These are phyloP conservation scores for Dendrothele bispora DNA, from an alignment of 768 basidiomycete genomes.

Conservation along the genomic window DNA sequence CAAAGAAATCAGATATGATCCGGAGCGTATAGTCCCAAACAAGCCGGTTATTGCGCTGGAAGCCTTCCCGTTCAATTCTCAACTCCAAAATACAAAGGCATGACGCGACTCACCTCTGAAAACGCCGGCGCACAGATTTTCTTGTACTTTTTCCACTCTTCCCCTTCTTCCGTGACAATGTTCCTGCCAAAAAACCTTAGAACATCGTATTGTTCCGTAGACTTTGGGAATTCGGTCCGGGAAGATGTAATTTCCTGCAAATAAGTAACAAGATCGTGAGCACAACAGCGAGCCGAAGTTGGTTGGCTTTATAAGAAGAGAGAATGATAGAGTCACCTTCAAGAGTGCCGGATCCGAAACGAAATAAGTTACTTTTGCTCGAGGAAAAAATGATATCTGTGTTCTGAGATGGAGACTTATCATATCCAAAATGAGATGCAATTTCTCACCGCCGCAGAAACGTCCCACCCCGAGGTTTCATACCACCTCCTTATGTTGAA, in stretches of 20 bases:
- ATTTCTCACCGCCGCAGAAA: too few species aligned
- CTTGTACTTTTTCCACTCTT: constrained; percentile 65
- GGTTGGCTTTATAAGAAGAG: not conserved
- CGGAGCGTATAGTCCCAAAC: constrained; percentile 47
- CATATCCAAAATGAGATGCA: too few species aligned
- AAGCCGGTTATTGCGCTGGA: constrained; percentile 48
- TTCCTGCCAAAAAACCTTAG: constrained; percentile 58
- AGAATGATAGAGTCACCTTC: constrained; percentile 10
- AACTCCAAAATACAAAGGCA: not conserved
- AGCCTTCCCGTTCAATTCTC: not conserved
- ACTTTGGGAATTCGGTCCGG: constrained; percentile 58
- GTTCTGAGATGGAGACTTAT: too few species aligned
- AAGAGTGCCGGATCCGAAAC: constrained; percentile 6
- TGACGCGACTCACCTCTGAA: constrained; percentile 45
- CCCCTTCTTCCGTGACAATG: constrained; percentile 63
- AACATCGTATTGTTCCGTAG: constrained; percentile 42
- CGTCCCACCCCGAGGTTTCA: too few species aligned
- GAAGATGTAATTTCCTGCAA: constrained; percentile 49
- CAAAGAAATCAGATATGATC: constrained; percentile 43
- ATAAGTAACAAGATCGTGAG: not conserved
- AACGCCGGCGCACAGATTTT: constrained; percentile 67
- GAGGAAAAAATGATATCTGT: too few species aligned
- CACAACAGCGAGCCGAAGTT: not conserved
- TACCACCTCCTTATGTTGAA: too few species aligned
- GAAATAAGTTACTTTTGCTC: too few species aligned